Conservation (phyloP, 805 yeast species). For the Lipomyces starkeyi region DNA sequence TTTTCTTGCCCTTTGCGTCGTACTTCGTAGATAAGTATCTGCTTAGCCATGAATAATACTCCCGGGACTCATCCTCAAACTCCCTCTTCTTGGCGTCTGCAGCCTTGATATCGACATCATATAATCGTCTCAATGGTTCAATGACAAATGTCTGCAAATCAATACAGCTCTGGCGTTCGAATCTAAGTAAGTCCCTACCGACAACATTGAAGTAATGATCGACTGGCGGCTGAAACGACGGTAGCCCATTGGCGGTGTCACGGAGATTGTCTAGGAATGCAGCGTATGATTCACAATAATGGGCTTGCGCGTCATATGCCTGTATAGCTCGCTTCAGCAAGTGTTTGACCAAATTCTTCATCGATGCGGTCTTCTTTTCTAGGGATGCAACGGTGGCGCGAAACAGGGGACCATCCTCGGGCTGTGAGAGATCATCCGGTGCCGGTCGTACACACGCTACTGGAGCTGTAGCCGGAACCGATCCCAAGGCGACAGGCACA, state of each 20-base stretch:
- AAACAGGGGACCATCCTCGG: slow-evolving; percentile 55
- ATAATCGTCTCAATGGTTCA: slow-evolving; percentile 49
- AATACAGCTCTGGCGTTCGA: slow-evolving; percentile 37
- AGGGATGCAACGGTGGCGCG: slow-evolving; percentile 49
- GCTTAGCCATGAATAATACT: slow-evolving; percentile 53
- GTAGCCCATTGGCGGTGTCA: slow-evolving; percentile 46
- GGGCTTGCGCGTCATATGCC: slow-evolving; percentile 45
- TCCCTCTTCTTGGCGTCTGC: slow-evolving; percentile 51
- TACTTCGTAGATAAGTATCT: slow-evolving; percentile 50
- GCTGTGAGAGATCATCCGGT: slow-evolving; percentile 42
- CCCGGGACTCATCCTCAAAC: slow-evolving; percentile 53
- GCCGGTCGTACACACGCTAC: slow-evolving; percentile 12
- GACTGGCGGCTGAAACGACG: slow-evolving; percentile 44
- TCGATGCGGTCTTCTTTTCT: slow-evolving; percentile 47
- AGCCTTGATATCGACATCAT: slow-evolving; percentile 51
- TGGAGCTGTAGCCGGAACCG: neutral
- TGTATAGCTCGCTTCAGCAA: slow-evolving; percentile 48
- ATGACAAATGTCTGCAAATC: slow-evolving; percentile 47
- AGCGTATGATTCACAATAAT: slow-evolving; percentile 23
- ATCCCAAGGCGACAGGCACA: neutral
- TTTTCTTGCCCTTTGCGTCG: slow-evolving; percentile 45
- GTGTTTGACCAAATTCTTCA: slow-evolving; percentile 47
- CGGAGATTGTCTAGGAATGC: slow-evolving; percentile 44
- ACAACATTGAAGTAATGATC: slow-evolving; percentile 44
- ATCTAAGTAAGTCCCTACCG: slow-evolving; percentile 31